phyloP scores from a whole-genome alignment of 2,329 filamentous ascomycete genomes.

The Colletotrichum cuscutae region DNA sequence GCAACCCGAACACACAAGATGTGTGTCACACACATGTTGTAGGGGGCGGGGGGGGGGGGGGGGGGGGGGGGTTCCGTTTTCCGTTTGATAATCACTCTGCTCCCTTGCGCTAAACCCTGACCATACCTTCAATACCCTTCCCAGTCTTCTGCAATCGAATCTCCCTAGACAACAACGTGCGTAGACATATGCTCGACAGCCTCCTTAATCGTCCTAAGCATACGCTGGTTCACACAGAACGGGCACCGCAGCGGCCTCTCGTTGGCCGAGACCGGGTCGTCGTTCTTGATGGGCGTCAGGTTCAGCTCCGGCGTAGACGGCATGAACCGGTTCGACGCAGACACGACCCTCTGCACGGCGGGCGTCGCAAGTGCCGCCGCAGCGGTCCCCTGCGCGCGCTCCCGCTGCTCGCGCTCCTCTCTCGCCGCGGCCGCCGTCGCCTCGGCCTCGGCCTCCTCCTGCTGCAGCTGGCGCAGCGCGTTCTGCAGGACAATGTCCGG shows the following conservation, averaged over 20 bases:
- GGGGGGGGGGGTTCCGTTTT: background rate
- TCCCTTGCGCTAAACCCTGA: background rate
- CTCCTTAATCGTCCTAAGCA: constrained; percentile 70
- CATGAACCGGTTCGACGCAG: constrained; percentile 32
- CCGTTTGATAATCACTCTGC: background rate
- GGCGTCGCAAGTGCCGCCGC: constrained; percentile 41
- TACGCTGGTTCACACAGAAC: constrained; percentile 70
- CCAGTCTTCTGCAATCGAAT: background rate
- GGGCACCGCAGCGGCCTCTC: constrained; percentile 67
- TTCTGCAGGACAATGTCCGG: constrained; percentile 69
- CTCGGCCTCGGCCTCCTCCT: constrained; percentile 68
- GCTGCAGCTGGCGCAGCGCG: constrained; percentile 66
- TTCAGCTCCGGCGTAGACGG: constrained; percentile 54
- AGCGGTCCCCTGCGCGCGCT: constrained; percentile 40
- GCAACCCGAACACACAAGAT: too few species aligned
- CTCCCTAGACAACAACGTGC: constrained; percentile 64
- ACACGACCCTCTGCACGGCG: constrained; percentile 35
- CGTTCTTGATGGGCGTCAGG: constrained; percentile 65
- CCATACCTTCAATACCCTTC: background rate
- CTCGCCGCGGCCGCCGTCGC: constrained; percentile 65
- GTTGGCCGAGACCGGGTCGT: constrained; percentile 54
- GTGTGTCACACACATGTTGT: too few species aligned
- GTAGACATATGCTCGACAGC: constrained; percentile 72
- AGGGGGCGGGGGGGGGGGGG: too few species aligned
- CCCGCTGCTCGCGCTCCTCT: constrained; percentile 61